Conservation (phyloP, 257 asterid species). For the Scutellaria galericulata region DNA sequence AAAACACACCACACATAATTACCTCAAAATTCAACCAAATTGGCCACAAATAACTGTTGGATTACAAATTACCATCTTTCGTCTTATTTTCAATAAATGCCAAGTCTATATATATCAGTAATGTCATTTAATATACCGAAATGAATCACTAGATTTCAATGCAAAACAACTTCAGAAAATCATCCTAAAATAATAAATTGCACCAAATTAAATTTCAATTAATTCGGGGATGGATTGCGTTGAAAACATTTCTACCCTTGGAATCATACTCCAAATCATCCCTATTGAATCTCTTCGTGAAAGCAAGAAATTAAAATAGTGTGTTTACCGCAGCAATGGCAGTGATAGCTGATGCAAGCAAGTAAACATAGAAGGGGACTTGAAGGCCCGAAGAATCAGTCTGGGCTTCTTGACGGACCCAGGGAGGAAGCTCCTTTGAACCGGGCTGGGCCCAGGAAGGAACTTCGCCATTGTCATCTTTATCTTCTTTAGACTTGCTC, state of each 20-base stretch:
- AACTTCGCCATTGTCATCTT: conserved; percentile 42
- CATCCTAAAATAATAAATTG: not conserved
- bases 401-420: conserved; percentile 83
- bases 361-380: conserved; percentile 75
- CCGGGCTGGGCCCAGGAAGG: conserved; percentile 89
- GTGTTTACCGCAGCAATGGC: conserved; percentile 92
- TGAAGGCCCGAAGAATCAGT: conserved; percentile 56
- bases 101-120: not conserved
- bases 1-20: conserved; percentile 11
- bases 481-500: conserved; percentile 38
- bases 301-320: conserved; percentile 5
- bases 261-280: too few species aligned
- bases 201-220: not conserved
- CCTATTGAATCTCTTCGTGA: not conserved
- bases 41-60: not conserved
- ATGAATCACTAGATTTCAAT: not conserved
- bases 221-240: too few species aligned
- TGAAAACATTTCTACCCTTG: too few species aligned
- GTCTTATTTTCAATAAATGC: not conserved
- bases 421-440: conserved; percentile 86
- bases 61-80: not conserved
- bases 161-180: not conserved
- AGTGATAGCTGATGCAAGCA: conserved; percentile 84
- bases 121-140: not conserved
- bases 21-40: conserved; percentile 2